Evolutionary conservation across 768 basidiomycete species (phyloP), one percentile per base, ranked within the genome.

Genomic region (Rhodotorula babjevae): DNA sequence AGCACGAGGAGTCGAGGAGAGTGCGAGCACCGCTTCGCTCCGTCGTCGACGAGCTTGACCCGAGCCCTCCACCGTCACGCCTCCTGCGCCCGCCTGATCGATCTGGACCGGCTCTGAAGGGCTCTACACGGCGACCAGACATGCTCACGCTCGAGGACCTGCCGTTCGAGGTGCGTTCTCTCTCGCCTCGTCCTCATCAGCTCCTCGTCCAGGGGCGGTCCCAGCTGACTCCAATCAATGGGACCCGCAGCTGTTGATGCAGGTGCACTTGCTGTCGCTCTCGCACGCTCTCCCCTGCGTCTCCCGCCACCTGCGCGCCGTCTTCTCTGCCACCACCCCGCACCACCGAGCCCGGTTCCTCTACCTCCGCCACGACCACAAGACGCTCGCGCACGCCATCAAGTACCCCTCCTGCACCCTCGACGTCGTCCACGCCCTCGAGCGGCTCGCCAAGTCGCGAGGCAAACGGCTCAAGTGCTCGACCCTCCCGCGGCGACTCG

Each of bases 311-410:
- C 79, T 93, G 29, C 79, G 86, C 71, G 55, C 79, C 23, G 82
- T 89, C 23, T 89, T 89, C 82, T 80, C 83, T 16, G 79, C 82
- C 5, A 84, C 89, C 0, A 85, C 89, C 0, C 66, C 85, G 0
- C 84, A 85, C 10, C 87, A 87, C 74, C 85, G 85, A 15, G 90
- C 89, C 27, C 83, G 84, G 68, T 95, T 90, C 80, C 84, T 96
- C 71, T 61, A 83, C 81, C 78, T 81, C 55, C 79, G 78, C 4
- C 80, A 83, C 68, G 57, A 72, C 64, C 69, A 75, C 57, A 59
- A 63, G 23, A 73, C 64, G 77, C 77, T 55, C 73, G 76, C 61
- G 79, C 80, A 62, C 82, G 80, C 62, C 84, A 71, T 73, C 61
- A 50, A 55, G 33, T 71, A 73, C 69, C 44, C 65, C 36, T 40